Base-by-base conservation (phyloP, 139 green algal genomes). In the Nannochloris sp. region DNA sequence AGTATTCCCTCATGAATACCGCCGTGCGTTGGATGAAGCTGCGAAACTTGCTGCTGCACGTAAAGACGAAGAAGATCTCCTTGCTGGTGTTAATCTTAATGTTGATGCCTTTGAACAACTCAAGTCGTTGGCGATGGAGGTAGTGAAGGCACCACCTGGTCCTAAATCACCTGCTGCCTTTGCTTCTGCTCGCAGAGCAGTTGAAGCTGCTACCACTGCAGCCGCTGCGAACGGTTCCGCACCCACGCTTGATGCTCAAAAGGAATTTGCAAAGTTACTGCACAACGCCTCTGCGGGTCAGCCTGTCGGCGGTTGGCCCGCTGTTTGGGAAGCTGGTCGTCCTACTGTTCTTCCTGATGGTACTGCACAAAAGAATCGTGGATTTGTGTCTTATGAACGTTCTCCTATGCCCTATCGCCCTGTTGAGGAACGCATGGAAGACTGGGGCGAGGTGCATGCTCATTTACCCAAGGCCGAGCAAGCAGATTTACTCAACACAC, bases 351-450 rank as follows among this genome's bases (percentile, higher is more conserved):
- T 92, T 51, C 33, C 60, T 2, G 53, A 61, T 13, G 69, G 65
- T 6, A 64, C 70, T 7, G 64, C 87, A 4, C 65, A 81, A 48
- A 96, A 97, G 84, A 12, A 69, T 31, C 73, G 85, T 32, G 92
- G 92, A 44, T 97, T 97, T 66, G 37, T 97, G 14, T 67, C 86
- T 36, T 97, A 97, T 65, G 87, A 92, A 67, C 78, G 91, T 29
- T 19, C n/a, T 54, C 51, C 83, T n/a, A 60, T 96, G 64, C 82
- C 83, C 3, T 98, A 98, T 86, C 68, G 91, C 23, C 76, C 79
- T 0, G 80, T 82, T 31, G 65, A 72, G 19, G 92, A 97, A 75
- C 83, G 92, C 29, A 32, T 97, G 19, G 64, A 84, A 36, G 92
- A 98, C 80, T 98, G 86, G 81, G 78, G 81, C 4, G 92, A 98